Base-by-base conservation (phyloP, 2,329 filamentous ascomycete species). In the Colletotrichum euphorbiae region DNA sequence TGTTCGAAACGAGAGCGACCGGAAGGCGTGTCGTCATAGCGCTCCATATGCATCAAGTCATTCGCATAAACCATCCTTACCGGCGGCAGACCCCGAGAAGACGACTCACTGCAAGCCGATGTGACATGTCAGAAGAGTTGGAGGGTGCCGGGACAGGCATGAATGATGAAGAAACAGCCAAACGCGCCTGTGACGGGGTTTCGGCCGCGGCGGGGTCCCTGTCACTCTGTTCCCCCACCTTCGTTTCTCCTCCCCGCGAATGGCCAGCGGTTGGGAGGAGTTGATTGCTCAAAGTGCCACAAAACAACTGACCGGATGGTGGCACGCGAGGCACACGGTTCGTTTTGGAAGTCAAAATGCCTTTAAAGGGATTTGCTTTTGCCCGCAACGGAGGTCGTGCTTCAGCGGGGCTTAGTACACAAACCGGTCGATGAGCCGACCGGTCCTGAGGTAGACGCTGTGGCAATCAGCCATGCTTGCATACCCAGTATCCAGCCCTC, bases 401-500 rank as follows among this genome's bases (percentile, higher is more conserved):
- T 58, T 40, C 38, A 31, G 31, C 33, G 57, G 31, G 57, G 33
- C n/a, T 31, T 21, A 51, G 38, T 61, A 55, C 46, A 68, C 42
- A 38, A 55, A 40, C 42, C 24, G 40, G 31, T 60, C 51, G 28
- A 58, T 17, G 33, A 59, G 59, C 61, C 54, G 28, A 36, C 58
- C 46, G 21, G 21, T 45, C 24, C 28, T 8, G n/a, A 19, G 40
- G 12, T 24, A n/a, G 31, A 21, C n/a, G 2, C 0, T 31, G 8
- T 54, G 31, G 28, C 46, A 17, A 9, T 69, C 48, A 70, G 21
- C 66, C 62, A 48, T 62, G 56, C 62, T 67, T 66, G 52, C 62
- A 69, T n/a, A 70, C 52, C 69, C 69, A 70, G 51, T 70, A 70
- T 33, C 69, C 69, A 2, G 51, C 67, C 36, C 46, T 65, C 8